Conservation (phyloP, 2,329 filamentous ascomycete genomes). For the Aspergillus fischeri region DNA sequence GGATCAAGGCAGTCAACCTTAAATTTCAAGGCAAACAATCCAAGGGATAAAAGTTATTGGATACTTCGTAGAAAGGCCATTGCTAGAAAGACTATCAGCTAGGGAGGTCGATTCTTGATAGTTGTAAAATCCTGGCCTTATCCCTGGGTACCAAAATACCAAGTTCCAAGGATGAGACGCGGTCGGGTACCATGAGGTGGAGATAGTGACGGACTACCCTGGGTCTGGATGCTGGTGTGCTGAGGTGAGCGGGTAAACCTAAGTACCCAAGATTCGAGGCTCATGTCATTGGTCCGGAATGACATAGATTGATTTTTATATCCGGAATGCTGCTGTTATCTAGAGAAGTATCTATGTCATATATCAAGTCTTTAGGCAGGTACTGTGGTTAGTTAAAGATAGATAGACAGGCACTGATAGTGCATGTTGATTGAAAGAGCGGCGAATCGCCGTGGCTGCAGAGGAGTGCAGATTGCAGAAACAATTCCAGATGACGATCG, state of each 20-base stretch:
- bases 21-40: background rate
- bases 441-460: background rate
- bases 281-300: background rate
- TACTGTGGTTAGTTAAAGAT: background rate
- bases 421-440: background rate
- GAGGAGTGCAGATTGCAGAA: background rate
- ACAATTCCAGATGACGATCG: background rate
- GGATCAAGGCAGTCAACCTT: background rate
- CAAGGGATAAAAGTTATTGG: background rate
- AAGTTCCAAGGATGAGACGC: background rate
- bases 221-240: background rate
- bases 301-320: background rate
- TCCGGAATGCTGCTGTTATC: no score
- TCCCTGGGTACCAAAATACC: background rate
- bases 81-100: background rate
- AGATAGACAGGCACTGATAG: background rate
- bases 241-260: background rate
- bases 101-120: no score
- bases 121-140: background rate
- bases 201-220: background rate
- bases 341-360: background rate
- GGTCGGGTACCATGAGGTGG: background rate
- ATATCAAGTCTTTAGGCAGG: background rate
- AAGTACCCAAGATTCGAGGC: background rate
- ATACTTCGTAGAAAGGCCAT: no score